phyloP scores from a whole-genome alignment of 2,329 filamentous ascomycete species.

The Penicillium palitans region DNA sequence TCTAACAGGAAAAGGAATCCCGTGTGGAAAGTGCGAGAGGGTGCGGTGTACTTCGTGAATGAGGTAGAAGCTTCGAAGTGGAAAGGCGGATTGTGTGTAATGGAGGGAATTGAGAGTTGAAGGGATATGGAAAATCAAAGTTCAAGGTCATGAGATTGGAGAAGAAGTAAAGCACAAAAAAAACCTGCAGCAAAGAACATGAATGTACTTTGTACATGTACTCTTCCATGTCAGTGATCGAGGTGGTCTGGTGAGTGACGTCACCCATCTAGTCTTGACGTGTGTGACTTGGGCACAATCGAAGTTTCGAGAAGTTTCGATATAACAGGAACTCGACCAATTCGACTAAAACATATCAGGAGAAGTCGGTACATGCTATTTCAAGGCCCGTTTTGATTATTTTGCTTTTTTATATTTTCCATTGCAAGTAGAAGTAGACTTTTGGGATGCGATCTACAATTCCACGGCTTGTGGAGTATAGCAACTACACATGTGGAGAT shows the following conservation, averaged over 20 bases:
- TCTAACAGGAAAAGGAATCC: constrained; percentile 6
- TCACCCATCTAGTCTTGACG: constrained; percentile 1
- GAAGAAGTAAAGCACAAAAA: constrained; percentile 5
- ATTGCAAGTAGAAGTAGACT: background rate
- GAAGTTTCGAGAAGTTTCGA: constrained; percentile 44
- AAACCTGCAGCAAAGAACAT: background rate
- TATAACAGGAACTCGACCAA: background rate
- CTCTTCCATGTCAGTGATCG: constrained; percentile 11
- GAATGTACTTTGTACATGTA: background rate
- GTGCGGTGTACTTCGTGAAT: constrained; percentile 30
- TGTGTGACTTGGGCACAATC: constrained; percentile 32
- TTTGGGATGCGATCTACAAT: background rate
- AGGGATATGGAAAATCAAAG: background rate
- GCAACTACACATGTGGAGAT: background rate
- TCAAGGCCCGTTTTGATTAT: background rate
- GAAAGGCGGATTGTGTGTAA: background rate
- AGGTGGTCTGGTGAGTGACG: constrained; percentile 30
- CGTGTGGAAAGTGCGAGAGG: constrained; percentile 2
- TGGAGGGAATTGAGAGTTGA: background rate
- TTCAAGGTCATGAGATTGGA: background rate
- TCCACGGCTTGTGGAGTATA: too few species aligned
- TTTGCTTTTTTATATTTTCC: background rate
- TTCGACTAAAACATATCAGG: background rate
- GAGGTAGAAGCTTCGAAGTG: constrained; percentile 36
- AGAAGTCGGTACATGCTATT: background rate